A percentile compares a stretch with the other conserved stretches of the same genome.
Evolutionary conservation across 768 basidiomycete genomes (phyloP).

Genomic region (Lepiota venenata): DNA sequence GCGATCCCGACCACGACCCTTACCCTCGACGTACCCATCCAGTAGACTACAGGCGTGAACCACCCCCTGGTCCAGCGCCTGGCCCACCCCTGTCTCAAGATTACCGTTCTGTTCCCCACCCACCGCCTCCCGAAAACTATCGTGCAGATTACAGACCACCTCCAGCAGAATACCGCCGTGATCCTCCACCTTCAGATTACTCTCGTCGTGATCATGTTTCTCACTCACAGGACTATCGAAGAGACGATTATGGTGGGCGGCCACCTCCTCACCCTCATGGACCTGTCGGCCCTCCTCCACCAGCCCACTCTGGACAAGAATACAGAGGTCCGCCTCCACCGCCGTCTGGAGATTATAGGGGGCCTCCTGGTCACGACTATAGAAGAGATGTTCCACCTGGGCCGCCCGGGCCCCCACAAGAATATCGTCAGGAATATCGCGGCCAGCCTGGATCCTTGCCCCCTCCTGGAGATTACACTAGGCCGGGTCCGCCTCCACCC

Average conservation of each 20-base stretch:
- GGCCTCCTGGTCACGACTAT: slow-evolving; percentile 3
- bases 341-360: slow-evolving; percentile 4
- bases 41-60: slow-evolving; percentile 11
- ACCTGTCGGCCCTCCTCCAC: slow-evolving; percentile 13
- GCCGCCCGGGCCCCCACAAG: neutral
- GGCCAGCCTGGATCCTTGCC: slow-evolving; percentile 8
- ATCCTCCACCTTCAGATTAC: slow-evolving; percentile 5
- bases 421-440: slow-evolving; percentile 9
- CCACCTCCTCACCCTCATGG: neutral
- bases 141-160: slow-evolving; percentile 7
- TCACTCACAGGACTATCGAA: slow-evolving; percentile 6
- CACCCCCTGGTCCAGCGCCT: slow-evolving; percentile 1
- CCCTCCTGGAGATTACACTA: slow-evolving; percentile 7
- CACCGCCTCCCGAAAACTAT: slow-evolving; percentile 5
- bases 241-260: slow-evolving; percentile 3
- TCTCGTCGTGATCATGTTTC: slow-evolving; percentile 7
- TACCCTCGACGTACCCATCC: slow-evolving; percentile 8
- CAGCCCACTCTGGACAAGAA: slow-evolving; percentile 8
- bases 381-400: slow-evolving; percentile 5
- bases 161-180: slow-evolving; percentile 5
- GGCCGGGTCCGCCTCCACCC: slow-evolving; percentile 5
- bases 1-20: slow-evolving; percentile 8
- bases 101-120: slow-evolving; percentile 4
- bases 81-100: neutral
- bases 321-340: slow-evolving; percentile 7